Conservation (phyloP, 2,329 filamentous ascomycete genomes). For the Ascochyta viciae-villosae region DNA sequence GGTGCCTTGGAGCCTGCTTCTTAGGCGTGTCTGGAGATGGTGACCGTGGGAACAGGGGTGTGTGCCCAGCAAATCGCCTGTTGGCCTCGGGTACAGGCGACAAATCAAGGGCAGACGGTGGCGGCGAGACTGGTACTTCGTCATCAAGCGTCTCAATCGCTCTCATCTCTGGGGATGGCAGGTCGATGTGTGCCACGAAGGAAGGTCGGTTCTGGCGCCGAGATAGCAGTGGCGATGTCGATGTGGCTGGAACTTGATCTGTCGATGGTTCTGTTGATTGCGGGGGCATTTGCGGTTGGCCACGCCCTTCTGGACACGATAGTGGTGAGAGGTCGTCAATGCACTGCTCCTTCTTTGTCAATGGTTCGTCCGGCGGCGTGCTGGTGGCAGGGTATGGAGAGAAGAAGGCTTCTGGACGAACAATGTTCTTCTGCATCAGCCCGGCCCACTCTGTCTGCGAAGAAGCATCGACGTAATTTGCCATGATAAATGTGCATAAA, state of each 20-base stretch:
- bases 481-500: conserved; percentile 27
- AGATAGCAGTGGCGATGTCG: conserved; percentile 30
- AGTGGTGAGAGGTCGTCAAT: conserved; percentile 18
- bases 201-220: conserved; percentile 32
- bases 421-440: conserved; percentile 34
- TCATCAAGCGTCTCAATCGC: conserved; percentile 21
- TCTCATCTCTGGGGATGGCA: conserved; percentile 22
- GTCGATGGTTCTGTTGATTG: not conserved
- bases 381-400: conserved; percentile 29
- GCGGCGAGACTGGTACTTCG: conserved; percentile 42
- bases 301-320: conserved; percentile 3
- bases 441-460: conserved; percentile 44
- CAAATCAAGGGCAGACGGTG: conserved; percentile 36
- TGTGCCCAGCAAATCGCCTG: conserved; percentile 47
- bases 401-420: conserved; percentile 35
- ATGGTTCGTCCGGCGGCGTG: conserved; percentile 42
- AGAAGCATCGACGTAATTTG: conserved; percentile 38
- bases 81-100: conserved; percentile 47
- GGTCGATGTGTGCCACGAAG: conserved; percentile 34
- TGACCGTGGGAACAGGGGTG: conserved; percentile 37
- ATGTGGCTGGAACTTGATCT: conserved; percentile 1
- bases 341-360: conserved; percentile 31
- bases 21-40: conserved; percentile 6
- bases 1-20: conserved; percentile 14
- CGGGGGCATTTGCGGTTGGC: conserved; percentile 14